Base-by-base conservation (phyloP, 768 basidiomycete genomes). In the Hygrocybe coccinea region DNA sequence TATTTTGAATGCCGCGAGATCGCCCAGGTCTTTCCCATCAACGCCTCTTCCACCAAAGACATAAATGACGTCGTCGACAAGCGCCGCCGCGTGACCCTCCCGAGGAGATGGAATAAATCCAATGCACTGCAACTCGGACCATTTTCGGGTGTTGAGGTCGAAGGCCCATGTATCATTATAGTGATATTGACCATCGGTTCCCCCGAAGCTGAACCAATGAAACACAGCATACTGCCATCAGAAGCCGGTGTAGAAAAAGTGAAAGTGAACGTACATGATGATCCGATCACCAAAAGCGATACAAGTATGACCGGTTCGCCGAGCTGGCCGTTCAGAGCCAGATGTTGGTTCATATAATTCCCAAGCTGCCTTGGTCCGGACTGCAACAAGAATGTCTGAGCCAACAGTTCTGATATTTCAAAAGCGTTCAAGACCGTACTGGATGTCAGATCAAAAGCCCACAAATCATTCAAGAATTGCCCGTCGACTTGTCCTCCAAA, bases 81-180 rank as follows among this genome's bases (percentile, higher is more conserved):
- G 77, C 15, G 95, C 89, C 19, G 95, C 94, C 1, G 97, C 91
- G 64, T 99, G 97, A 0, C 97, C 95, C 70, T 99, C 97, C 49
- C 97, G 76, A 2, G 97, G 90, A 6, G 90, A 87, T 17, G 97
- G 97, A 48, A 97, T 97, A 66, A 89, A 98, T 1, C 97, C 97
- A 56, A 97, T 97, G 71, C 95, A 98, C 17, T 87, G 84, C 37
- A 99, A 75, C 67, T 99, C 97, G 3, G 87, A 80, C 97, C 97
- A 99, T 44, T 71, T 81, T 52, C 81, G 79, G 0, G 91, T 87
- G 37, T 76, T 78, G 50, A 93, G 74, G 68, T 95, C 92, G 70
- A 90, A 98, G 1, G 85, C 79, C 97, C 97, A 99, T 6, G 94
- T 97, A 67, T 99, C 97, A 69, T 98, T 99, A 74, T 99, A 99